A percentile compares a stretch with the other conserved stretches of the same genome.
Evolutionary conservation across 2,329 filamentous ascomycete genomes (phyloP).

Genomic region (Shiraia sp.): DNA sequence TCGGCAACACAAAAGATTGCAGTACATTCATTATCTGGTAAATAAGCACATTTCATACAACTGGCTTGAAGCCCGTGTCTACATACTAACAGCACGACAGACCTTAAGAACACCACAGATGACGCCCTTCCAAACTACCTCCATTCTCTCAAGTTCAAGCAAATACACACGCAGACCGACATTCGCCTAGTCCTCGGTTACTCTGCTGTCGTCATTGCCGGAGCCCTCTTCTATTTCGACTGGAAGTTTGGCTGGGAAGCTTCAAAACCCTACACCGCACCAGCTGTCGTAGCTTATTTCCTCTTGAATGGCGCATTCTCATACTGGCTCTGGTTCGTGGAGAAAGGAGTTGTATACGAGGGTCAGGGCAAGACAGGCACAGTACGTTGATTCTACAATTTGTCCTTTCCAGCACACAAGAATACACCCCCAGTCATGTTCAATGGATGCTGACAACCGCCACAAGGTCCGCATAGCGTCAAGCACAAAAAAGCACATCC

Average conservation of each 20-base stretch:
- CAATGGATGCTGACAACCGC: background rate
- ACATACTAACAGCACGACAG: conserved; percentile 51
- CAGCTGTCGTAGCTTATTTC: conserved; percentile 79
- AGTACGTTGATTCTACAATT: conserved; percentile 50
- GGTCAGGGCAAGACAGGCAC: conserved; percentile 71
- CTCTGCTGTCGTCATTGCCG: conserved; percentile 76
- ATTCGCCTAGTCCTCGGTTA: conserved; percentile 85
- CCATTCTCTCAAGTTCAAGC: conserved; percentile 80
- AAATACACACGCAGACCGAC: conserved; percentile 80
- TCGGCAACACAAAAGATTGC: conserved; percentile 58
- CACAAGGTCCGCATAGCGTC: conserved; percentile 73
- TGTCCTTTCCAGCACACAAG: too few species aligned
- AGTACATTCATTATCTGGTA: conserved; percentile 70
- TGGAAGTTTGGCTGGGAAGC: conserved; percentile 87
- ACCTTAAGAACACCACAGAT: conserved; percentile 95
- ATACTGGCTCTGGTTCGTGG: conserved; percentile 81
- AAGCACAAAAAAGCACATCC: conserved; percentile 75
- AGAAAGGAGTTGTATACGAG: conserved; percentile 80
- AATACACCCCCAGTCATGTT: too few species aligned
- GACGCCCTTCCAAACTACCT: conserved; percentile 94
- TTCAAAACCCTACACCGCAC: conserved; percentile 79
- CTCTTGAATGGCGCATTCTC: conserved; percentile 77
- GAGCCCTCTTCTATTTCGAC: conserved; percentile 85
- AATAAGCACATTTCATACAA: background rate
- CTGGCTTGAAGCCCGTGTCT: background rate